phyloP scores from a whole-genome alignment of 2,329 filamentous ascomycete genomes.

The Alternaria rosae region DNA sequence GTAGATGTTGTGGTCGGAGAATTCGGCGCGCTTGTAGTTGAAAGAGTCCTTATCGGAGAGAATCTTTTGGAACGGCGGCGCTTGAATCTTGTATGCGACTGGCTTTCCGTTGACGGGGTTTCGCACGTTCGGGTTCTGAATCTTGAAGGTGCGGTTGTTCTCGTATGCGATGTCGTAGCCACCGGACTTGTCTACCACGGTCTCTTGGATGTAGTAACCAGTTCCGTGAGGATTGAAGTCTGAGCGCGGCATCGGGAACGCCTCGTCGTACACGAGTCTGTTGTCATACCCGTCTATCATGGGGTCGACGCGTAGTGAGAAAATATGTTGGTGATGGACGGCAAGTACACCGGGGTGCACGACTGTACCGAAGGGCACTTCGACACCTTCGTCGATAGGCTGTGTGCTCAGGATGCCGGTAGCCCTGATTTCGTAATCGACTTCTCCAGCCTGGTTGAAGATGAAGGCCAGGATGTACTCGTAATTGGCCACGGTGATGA shows the following conservation, averaged over 20 bases:
- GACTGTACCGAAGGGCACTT: slow-evolving; percentile 71
- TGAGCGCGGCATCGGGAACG: slow-evolving; percentile 65
- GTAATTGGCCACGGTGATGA: slow-evolving; percentile 76
- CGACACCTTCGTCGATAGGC: slow-evolving; percentile 70
- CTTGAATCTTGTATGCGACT: slow-evolving; percentile 60
- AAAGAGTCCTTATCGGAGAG: slow-evolving; percentile 61
- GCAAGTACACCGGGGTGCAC: slow-evolving; percentile 75
- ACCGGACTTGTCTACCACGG: slow-evolving; percentile 56
- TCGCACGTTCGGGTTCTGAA: slow-evolving; percentile 54
- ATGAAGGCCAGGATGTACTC: slow-evolving; percentile 77
- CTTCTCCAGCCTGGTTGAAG: slow-evolving; percentile 73
- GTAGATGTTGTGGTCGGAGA: slow-evolving; percentile 66
- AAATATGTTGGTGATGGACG: slow-evolving; percentile 78
- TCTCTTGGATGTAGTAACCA: slow-evolving; percentile 58
- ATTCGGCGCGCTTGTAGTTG: slow-evolving; percentile 66
- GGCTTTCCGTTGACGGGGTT: slow-evolving; percentile 59
- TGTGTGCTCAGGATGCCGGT: slow-evolving; percentile 73
- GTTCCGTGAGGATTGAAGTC: slow-evolving; percentile 64
- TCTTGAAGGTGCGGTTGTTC: slow-evolving; percentile 58
- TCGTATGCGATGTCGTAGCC: slow-evolving; percentile 59
- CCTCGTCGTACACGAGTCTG: slow-evolving; percentile 60
- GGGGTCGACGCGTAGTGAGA: slow-evolving; percentile 62
- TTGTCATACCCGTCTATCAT: slow-evolving; percentile 57
- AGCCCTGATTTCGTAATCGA: slow-evolving; percentile 72
- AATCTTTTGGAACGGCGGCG: slow-evolving; percentile 60